Evolutionary conservation across 2,329 filamentous ascomycete species (phyloP).

Genomic region (Xylariales sp.): DNA sequence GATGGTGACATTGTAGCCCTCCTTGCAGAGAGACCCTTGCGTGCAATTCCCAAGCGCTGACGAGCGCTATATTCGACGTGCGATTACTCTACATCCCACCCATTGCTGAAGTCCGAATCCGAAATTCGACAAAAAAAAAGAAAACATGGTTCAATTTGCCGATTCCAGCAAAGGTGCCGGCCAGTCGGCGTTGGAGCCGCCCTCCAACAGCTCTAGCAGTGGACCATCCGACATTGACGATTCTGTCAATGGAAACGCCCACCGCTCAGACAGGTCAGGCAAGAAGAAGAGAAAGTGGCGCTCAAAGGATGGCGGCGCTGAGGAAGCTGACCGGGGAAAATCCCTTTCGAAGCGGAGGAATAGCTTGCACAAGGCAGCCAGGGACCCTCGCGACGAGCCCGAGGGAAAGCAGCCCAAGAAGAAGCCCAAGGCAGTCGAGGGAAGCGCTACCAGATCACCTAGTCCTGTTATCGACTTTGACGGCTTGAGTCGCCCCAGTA

Average conservation of each 20-base stretch:
- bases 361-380: constrained; percentile 57
- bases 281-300: constrained; percentile 24
- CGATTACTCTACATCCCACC: no score
- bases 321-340: constrained; percentile 25
- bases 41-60: no score
- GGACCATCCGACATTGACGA: constrained; percentile 25
- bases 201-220: constrained; percentile 15
- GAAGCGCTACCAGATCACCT: constrained; percentile 36
- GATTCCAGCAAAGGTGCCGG: constrained; percentile 10
- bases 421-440: constrained; percentile 24
- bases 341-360: constrained; percentile 38
- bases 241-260: constrained; percentile 19
- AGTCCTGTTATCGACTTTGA: constrained; percentile 59
- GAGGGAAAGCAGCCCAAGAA: constrained; percentile 29
- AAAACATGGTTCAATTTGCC: constrained; percentile 25
- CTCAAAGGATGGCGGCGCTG: constrained; percentile 19
- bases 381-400: constrained; percentile 55
- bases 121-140: no score
- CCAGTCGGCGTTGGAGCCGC: constrained; percentile 11
- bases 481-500: constrained; percentile 56
- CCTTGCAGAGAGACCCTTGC: no score
- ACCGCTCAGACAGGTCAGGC: constrained; percentile 23
- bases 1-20: no score
- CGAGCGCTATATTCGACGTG: no score
- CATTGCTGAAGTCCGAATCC: no score